Conservation (phyloP, 108 stramenopile species). For the Conticribra weissflogii region DNA sequence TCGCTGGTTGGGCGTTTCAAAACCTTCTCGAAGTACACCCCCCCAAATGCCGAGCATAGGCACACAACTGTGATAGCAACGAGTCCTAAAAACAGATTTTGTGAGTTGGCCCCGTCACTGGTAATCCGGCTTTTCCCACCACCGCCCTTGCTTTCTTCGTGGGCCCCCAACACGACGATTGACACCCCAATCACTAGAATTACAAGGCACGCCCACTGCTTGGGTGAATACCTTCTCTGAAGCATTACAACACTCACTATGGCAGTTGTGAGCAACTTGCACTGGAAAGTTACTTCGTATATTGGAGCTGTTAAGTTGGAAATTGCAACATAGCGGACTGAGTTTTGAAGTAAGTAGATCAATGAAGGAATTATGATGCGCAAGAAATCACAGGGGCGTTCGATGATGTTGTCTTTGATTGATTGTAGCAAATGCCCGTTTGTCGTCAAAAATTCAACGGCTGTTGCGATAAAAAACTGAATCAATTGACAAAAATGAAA, state of each 20-base stretch:
- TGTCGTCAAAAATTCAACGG: slow-evolving; percentile 61
- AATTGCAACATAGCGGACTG: slow-evolving; percentile 91
- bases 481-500: no score
- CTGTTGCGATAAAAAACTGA: slow-evolving; percentile 58
- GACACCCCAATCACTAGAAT: slow-evolving; percentile 90
- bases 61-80: slow-evolving; percentile 86
- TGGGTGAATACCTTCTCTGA: slow-evolving; percentile 70
- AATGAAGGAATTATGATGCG: slow-evolving; percentile 89
- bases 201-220: slow-evolving; percentile 90
- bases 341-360: slow-evolving; percentile 95
- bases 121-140: slow-evolving; percentile 31
- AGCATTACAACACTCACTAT: slow-evolving; percentile 90
- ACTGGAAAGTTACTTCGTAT: slow-evolving; percentile 96
- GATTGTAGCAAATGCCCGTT: slow-evolving; percentile 61
- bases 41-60: slow-evolving; percentile 89
- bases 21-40: slow-evolving; percentile 98
- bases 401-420: slow-evolving; percentile 66
- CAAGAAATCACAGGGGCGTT: slow-evolving; percentile 81
- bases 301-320: slow-evolving; percentile 92
- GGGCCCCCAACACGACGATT: slow-evolving; percentile 84
- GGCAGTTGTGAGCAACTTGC: slow-evolving; percentile 94
- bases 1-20: slow-evolving; percentile 71
- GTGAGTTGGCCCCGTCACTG: slow-evolving; percentile 25
- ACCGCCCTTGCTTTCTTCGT: slow-evolving; percentile 22
- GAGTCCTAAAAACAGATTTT: slow-evolving; percentile 70